phyloP scores from a whole-genome alignment of 805 yeast genomes.

The Schizosaccharomyces osmophilus region DNA sequence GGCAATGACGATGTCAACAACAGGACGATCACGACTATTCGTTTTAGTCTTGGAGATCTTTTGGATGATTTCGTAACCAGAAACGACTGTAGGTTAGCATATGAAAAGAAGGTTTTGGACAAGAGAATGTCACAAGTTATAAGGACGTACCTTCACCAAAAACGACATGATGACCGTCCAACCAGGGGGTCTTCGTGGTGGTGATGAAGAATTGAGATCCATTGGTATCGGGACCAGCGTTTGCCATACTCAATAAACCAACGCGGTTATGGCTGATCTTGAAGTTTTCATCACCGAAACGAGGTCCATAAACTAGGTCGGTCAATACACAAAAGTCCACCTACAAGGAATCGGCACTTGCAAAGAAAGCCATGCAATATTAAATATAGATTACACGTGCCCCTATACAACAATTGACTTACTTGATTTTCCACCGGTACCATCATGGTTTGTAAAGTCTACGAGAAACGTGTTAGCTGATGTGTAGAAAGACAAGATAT shows the following conservation, averaged over 20 bases:
- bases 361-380: not conserved
- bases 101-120: not conserved
- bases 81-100: constrained; percentile 27
- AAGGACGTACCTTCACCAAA: constrained; percentile 24
- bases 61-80: constrained; percentile 62
- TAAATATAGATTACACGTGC: constrained; percentile 9
- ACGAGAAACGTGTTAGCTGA: constrained; percentile 10
- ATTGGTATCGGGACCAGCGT: constrained; percentile 94
- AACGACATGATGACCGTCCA: constrained; percentile 62
- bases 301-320: constrained; percentile 33
- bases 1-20: constrained; percentile 34
- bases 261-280: constrained; percentile 32
- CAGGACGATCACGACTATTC: constrained; percentile 46
- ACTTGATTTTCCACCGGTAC: constrained; percentile 37
- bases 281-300: constrained; percentile 55
- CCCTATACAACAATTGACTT: not conserved
- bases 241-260: constrained; percentile 83
- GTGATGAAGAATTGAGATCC: constrained; percentile 95
- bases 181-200: constrained; percentile 68
- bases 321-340: constrained; percentile 14
- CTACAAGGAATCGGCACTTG: not conserved
- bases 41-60: constrained; percentile 55
- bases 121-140: not conserved
- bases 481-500: constrained; percentile 20
- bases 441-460: constrained; percentile 18